Evolutionary conservation across 495 filamentous ascomycete species (phyloP).

Genomic region (Cudoniella acicularis): DNA sequence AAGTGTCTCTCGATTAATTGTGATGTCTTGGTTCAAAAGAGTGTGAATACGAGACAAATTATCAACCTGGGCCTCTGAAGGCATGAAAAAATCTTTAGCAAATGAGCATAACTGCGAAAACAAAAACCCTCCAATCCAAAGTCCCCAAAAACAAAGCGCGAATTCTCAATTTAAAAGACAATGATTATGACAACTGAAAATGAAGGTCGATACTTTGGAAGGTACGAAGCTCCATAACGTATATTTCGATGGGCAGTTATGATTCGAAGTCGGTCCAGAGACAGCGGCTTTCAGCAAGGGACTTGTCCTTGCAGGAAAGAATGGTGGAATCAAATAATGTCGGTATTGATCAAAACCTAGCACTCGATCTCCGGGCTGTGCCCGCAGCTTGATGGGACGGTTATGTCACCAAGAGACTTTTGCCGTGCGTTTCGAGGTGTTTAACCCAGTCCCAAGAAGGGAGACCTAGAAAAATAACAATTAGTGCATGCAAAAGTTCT

Average conservation of each 20-base stretch:
- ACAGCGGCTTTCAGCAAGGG: neutral
- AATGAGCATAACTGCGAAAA: no score
- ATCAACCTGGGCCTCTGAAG: no score
- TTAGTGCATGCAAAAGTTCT: neutral
- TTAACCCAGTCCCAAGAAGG: conserved; percentile 19
- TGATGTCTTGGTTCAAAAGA: no score
- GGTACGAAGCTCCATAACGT: neutral
- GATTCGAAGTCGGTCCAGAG: neutral
- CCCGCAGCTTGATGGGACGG: neutral
- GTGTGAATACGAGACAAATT: no score
- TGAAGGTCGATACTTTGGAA: no score
- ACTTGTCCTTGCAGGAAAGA: neutral
- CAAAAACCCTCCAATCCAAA: no score
- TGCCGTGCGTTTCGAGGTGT: conserved; percentile 8
- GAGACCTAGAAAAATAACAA: neutral
- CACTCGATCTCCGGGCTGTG: neutral
- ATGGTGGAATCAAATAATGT: neutral
- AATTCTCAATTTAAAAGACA: no score
- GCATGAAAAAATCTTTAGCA: no score
- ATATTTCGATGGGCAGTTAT: neutral
- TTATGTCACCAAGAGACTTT: conserved; percentile 17
- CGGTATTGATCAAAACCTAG: neutral
- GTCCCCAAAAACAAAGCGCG: no score
- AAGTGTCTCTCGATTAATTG: no score
- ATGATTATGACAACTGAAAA: no score